These are phyloP conservation scores for Hypomyces perniciosus DNA, from an alignment of 2,329 filamentous ascomycete genomes.

Conservation along the genomic window DNA sequence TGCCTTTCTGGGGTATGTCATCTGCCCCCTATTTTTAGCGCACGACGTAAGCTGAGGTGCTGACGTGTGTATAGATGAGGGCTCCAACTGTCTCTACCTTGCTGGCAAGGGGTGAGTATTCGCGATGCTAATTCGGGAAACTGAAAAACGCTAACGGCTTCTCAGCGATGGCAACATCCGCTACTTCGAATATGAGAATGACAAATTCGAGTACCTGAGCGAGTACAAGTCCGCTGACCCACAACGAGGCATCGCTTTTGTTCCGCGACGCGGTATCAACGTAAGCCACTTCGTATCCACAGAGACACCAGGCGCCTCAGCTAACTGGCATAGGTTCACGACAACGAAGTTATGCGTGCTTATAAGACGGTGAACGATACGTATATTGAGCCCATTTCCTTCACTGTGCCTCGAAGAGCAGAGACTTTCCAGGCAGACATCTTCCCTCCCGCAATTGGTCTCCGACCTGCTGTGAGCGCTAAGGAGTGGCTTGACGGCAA, in stretches of 20 bases:
- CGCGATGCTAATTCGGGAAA: neutral
- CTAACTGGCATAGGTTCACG: constrained; percentile 59
- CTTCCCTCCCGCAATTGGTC: constrained; percentile 77
- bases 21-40: neutral
- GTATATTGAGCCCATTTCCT: constrained; percentile 95
- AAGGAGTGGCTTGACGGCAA: constrained; percentile 85
- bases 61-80: constrained; percentile 58
- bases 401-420: constrained; percentile 88
- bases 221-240: constrained; percentile 97
- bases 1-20: constrained; percentile 90
- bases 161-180: constrained; percentile 92
- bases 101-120: constrained; percentile 83
- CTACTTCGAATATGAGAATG: constrained; percentile 97
- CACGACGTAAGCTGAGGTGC: neutral
- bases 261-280: constrained; percentile 92
- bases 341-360: constrained; percentile 91
- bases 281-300: constrained; percentile 38
- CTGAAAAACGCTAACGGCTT: neutral
- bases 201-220: constrained; percentile 95
- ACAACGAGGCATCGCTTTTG: constrained; percentile 87
- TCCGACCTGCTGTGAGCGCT: constrained; percentile 73
- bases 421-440: constrained; percentile 97
- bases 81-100: constrained; percentile 89
- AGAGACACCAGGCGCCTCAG: neutral
- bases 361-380: constrained; percentile 96